Evolutionary conservation across 2,329 filamentous ascomycete species (phyloP).

Genomic region (Zymoseptoria passerinii): DNA sequence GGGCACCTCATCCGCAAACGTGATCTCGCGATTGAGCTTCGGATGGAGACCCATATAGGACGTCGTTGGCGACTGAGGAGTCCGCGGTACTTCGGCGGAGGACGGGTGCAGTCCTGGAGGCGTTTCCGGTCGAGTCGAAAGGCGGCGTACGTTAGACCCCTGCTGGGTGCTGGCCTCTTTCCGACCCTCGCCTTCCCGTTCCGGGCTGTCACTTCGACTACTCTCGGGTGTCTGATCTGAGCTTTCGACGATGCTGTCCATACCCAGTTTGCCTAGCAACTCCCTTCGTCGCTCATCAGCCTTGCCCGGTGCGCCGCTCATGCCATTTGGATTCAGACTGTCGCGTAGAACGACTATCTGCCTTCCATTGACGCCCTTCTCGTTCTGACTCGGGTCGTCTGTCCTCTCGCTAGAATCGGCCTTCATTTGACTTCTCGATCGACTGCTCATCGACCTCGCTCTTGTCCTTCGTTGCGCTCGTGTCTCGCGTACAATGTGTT

Average conservation of each 20-base stretch:
- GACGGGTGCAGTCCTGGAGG: not conserved
- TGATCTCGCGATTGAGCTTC: constrained; percentile 44
- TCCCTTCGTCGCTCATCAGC: constrained; percentile 35
- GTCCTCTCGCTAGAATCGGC: constrained; percentile 23
- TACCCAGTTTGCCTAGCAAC: constrained; percentile 38
- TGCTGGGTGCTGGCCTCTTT: not conserved
- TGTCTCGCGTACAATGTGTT: constrained; percentile 69
- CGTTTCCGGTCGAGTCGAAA: not conserved
- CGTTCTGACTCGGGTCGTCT: constrained; percentile 42
- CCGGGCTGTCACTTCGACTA: constrained; percentile 11
- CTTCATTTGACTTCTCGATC: constrained; percentile 13
- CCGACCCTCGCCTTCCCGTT: constrained; percentile 1
- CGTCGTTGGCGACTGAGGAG: not conserved
- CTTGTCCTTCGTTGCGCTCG: constrained; percentile 56
- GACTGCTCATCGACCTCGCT: constrained; percentile 49
- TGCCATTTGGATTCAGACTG: constrained; percentile 43
- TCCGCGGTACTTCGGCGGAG: not conserved
- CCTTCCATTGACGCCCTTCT: constrained; percentile 57
- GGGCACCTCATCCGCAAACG: constrained; percentile 59
- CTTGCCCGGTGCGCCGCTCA: constrained; percentile 42
- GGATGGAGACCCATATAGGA: constrained; percentile 24
- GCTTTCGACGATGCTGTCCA: constrained; percentile 25
- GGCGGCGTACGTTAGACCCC: not conserved
- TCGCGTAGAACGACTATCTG: constrained; percentile 54
- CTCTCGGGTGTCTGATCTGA: constrained; percentile 32